phyloP scores from a whole-genome alignment of 495 filamentous ascomycete species.

The Aspergillus haitiensis region DNA sequence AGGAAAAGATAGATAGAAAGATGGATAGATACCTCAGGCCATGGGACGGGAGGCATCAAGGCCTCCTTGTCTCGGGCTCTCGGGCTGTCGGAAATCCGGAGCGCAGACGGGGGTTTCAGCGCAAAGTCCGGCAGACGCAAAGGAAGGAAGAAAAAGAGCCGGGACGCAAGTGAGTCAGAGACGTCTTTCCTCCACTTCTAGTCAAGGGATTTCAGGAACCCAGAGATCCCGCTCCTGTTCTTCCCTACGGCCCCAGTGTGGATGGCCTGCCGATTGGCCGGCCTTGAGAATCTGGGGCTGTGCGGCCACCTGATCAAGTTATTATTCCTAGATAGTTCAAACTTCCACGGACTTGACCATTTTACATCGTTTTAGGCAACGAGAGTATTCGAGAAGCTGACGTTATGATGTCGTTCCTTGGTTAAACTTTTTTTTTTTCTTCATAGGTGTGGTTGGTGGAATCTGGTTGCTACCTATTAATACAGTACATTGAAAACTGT shows the following conservation, averaged over 20 bases:
- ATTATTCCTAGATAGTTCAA: slow-evolving; percentile 1
- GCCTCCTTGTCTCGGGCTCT: slow-evolving; percentile 11
- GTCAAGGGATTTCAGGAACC: slow-evolving; percentile 12
- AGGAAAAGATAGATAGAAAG: not conserved
- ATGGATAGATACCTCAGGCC: slow-evolving; percentile 13
- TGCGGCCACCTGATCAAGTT: slow-evolving; percentile 21
- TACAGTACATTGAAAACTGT: not conserved
- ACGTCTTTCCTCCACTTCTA: slow-evolving; percentile 1
- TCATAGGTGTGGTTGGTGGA: not conserved
- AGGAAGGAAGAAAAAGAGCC: slow-evolving; percentile 30
- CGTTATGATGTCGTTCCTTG: slow-evolving; percentile 13
- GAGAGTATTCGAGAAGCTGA: slow-evolving; percentile 15
- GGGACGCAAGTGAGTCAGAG: slow-evolving; percentile 26
- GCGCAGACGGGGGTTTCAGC: slow-evolving; percentile 6
- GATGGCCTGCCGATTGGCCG: slow-evolving; percentile 20
- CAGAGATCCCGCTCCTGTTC: slow-evolving; percentile 22
- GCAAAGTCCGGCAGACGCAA: slow-evolving; percentile 24
- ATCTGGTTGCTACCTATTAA: not conserved
- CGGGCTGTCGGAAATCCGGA: slow-evolving; percentile 24
- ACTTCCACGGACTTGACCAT: not conserved
- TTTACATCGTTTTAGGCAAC: slow-evolving; percentile 8
- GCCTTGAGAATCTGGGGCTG: slow-evolving; percentile 18
- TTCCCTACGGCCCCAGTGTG: slow-evolving; percentile 24
- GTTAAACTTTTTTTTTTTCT: slow-evolving; percentile 6
- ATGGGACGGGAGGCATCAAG: slow-evolving; percentile 13